phyloP scores from a whole-genome alignment of 495 filamentous ascomycete genomes.

The Platismatia glauca region DNA sequence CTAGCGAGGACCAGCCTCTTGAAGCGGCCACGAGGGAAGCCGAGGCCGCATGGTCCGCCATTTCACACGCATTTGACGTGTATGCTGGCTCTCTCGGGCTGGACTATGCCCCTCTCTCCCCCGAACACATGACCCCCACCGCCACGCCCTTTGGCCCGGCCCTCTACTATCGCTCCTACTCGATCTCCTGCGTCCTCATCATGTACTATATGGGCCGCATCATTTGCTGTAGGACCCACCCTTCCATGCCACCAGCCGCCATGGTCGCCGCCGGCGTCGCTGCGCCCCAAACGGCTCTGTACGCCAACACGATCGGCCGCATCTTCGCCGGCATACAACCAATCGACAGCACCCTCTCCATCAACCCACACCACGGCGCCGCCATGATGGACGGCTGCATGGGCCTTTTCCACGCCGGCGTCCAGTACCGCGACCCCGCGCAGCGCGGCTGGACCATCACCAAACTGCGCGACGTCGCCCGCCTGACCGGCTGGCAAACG shows the following conservation, averaged over 20 bases:
- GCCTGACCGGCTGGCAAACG: conserved; percentile 79
- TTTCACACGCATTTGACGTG: conserved; percentile 57
- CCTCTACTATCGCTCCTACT: conserved; percentile 73
- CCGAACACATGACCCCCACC: conserved; percentile 56
- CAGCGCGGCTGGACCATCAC: conserved; percentile 71
- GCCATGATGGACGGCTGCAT: conserved; percentile 73
- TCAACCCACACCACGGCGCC: conserved; percentile 74
- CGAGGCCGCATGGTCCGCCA: conserved; percentile 69
- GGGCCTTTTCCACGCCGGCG: conserved; percentile 73
- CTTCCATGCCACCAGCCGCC: conserved; percentile 83
- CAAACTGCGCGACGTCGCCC: conserved; percentile 63
- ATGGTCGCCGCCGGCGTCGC: conserved; percentile 73
- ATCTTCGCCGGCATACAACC: conserved; percentile 75
- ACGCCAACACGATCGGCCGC: conserved; percentile 67
- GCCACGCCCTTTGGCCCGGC: conserved; percentile 74
- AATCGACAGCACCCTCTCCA: conserved; percentile 43
- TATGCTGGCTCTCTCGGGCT: conserved; percentile 59
- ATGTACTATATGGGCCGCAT: conserved; percentile 78
- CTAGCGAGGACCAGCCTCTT: conserved; percentile 41
- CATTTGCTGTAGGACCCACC: conserved; percentile 66
- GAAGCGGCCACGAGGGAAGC: conserved; percentile 58
- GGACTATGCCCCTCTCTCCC: conserved; percentile 68
- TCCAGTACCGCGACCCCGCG: conserved; percentile 62
- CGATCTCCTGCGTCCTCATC: conserved; percentile 76
- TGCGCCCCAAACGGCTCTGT: conserved; percentile 55